Percentiles rank a stretch among this genome's conserved stretches.
Conservation (phyloP, 306 rosid species). For the Castanea crenata region DNA sequence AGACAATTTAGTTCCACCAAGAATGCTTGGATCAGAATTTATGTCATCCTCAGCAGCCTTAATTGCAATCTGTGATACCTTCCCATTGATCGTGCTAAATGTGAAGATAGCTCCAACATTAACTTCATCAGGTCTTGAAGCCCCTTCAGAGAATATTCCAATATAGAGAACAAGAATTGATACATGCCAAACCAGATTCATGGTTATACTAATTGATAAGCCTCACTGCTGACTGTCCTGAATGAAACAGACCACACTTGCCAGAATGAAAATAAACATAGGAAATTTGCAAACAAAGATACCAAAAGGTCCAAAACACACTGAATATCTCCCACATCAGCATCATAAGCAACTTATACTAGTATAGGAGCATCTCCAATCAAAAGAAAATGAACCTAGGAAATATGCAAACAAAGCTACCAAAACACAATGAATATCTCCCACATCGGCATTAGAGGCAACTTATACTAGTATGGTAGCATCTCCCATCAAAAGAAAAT, state of each 20-base stretch:
- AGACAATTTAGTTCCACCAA: slow-evolving; percentile 43
- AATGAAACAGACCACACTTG: neutral
- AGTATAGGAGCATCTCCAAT: neutral
- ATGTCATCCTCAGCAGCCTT: slow-evolving; percentile 51
- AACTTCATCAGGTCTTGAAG: slow-evolving; percentile 37
- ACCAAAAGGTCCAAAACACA: neutral
- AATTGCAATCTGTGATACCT: slow-evolving; percentile 43
- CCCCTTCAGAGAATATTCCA: slow-evolving; percentile 28
- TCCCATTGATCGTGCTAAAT: slow-evolving; percentile 35
- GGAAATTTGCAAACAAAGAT: neutral
- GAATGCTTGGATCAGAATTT: slow-evolving; percentile 48
- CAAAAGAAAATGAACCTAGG: neutral
- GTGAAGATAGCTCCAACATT: slow-evolving; percentile 49
- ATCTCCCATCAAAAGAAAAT: neutral
- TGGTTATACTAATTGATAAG: slow-evolving; percentile 4
- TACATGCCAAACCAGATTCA: slow-evolving; percentile 35
- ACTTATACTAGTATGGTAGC: neutral
- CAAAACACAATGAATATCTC: neutral
- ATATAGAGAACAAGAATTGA: slow-evolving; percentile 27
- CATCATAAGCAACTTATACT: neutral
- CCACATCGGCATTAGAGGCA: neutral
- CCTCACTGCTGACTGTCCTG: slow-evolving; percentile 1
- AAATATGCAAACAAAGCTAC: neutral
- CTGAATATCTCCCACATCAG: neutral
- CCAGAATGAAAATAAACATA: neutral